Evolutionary conservation across 129 eudicot species (phyloP).

Genomic region (Flaveria linearis): DNA sequence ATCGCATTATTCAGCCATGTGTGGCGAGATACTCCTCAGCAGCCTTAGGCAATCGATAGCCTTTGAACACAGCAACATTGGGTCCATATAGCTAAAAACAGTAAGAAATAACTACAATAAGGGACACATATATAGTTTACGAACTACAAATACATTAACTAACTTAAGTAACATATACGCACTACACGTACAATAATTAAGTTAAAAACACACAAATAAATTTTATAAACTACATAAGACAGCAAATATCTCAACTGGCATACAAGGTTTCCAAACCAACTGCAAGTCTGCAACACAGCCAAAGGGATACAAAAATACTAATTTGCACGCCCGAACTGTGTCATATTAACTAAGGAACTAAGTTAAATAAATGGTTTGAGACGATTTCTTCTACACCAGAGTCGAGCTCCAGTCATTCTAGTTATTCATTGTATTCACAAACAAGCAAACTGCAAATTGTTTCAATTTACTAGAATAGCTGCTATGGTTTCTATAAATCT

Average conservation of each 20-base stretch:
- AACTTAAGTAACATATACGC: neutral
- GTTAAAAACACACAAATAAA: neutral
- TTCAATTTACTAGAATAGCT: neutral
- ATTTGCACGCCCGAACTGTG: neutral
- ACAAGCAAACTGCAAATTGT: neutral
- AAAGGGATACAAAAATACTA: neutral
- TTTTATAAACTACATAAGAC: neutral
- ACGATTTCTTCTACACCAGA: neutral
- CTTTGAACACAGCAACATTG: slow-evolving; percentile 75
- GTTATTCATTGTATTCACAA: slow-evolving; percentile 1
- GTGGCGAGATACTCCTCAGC: slow-evolving; percentile 75
- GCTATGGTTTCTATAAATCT: neutral
- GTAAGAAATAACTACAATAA: slow-evolving; percentile 1
- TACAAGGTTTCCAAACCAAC: neutral
- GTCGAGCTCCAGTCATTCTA: neutral
- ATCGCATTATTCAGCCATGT: slow-evolving; percentile 70
- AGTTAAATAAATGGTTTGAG: neutral
- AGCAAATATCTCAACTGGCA: neutral
- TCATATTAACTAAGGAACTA: neutral
- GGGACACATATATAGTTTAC: neutral
- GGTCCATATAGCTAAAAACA: slow-evolving; percentile 59
- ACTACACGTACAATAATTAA: neutral
- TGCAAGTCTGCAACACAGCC: neutral
- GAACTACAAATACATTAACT: neutral
- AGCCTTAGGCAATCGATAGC: slow-evolving; percentile 65